Base-by-base conservation (phyloP, 352 stramenopile genomes). In the Phytophthora pseudosyringae region DNA sequence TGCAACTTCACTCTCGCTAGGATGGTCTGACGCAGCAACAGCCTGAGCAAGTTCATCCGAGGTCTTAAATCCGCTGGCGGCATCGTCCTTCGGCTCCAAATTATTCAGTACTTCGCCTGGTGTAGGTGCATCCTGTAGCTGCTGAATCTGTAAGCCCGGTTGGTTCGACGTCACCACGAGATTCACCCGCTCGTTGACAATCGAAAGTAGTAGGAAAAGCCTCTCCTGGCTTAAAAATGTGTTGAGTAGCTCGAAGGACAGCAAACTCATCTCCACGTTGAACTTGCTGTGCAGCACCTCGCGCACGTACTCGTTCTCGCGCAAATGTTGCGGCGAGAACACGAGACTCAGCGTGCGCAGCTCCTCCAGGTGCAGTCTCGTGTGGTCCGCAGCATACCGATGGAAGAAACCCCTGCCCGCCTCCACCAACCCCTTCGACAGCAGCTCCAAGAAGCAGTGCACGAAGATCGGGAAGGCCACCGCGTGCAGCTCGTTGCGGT, bases 231-330 rank as follows among this genome's bases (percentile, higher is more conserved):
- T 88, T 52, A 95, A 68, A 56, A 95, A 93, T 40, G 76, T 76
- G 58, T 93, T 86, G 13, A 95, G 78, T 53, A 95, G 69, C 71
- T 95, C 80, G 46, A 95, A 95, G 10, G 85, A 89, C 10, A 95
- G 73, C 74, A 95, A 69, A 54, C 85, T 94, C 47, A 95, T 67
- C 64, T 93, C 76, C 15, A 94, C 69, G 28, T 91, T 89, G 59
- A 95, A 95, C 71, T 94, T 95, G 78, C 75, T 87, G 47, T 88
- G 85, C 29, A 94, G 61, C 25, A 93, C 78, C 44, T 91, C 81
- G 35, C 88, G 73, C 32, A 85, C 83, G 52, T 93, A 95, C 71
- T 95, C 87, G 64, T 84, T 95, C 28, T 75, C 59, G 16, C 65
- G 72, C 40, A 95, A 56, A 62, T 95, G 84, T 29, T 87, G 71